Evolutionary conservation across 192 early-diverging fungal species (phyloP), one percentile per base, ranked within the genome.

Genomic region (Coemansia sp.): DNA sequence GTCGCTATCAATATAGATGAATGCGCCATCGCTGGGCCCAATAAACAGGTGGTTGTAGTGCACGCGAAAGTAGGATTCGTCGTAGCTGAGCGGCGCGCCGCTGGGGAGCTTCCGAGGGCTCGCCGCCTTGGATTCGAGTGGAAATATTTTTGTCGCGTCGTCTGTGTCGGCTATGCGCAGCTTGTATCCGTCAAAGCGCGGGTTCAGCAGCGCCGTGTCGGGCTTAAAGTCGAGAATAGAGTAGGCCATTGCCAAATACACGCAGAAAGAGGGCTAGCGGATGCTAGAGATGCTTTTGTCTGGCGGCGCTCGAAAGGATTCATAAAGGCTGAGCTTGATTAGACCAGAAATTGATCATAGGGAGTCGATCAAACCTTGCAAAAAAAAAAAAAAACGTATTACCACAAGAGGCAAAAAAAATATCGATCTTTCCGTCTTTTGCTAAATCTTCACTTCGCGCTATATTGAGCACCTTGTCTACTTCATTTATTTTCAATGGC

Each of bases 181-280:
- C 59, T 90, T 91, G 72, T 92, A 92, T 1, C 91, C 89, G 37
- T 92, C 90, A 71, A 92, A 92, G 53, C 79, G 82, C 27, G 85
- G 66, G 42, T 92, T 90, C 35, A 90, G 62, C 14, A 88, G 61
- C 1, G 69, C 38, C 35, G 76, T 65, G 62, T 89, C 69, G 4
- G 70, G 63, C 38, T 64, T 56, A 19, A 86, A 70, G 4, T 76
- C 68, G 14, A 82, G 38, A 42, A 73, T 64, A 1, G 59, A 22
- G 29, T 76, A 73, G 7, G 65, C 65, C 79, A 81, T 80, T 1
- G 10, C 29, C 12, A 5, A 15, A 58, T 11, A 9, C 4, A 3
- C 3, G 4, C n/a, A 58, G 20, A 37, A 19, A 7, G 20, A 37
- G 5, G 5, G 37, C 5, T 38, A 5, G 37, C 37, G 10, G 10